Conservation (phyloP, 1,284 basidiomycete genomes). For the Bondarzewia mesenterica region DNA sequence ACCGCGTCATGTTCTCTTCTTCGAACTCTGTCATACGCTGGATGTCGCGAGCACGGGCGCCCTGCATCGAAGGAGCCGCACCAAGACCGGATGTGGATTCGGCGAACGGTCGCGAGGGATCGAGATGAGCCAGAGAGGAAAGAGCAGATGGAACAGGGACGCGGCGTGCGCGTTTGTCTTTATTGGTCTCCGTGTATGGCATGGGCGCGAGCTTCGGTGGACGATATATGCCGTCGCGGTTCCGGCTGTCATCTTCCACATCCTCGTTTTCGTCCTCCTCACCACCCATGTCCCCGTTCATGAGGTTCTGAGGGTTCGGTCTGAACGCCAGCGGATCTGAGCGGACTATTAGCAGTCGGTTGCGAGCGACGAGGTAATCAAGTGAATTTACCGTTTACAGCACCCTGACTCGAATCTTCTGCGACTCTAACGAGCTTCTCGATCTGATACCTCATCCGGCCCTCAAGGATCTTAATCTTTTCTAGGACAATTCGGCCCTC, state of each 20-base stretch:
- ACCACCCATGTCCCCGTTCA: constrained; percentile 31
- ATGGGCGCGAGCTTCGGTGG: constrained; percentile 91
- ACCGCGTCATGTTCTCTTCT: constrained; percentile 91
- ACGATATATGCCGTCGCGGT: constrained; percentile 65
- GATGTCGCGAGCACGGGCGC: constrained; percentile 70
- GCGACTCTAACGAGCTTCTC: constrained; percentile 84
- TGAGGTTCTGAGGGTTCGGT: constrained; percentile 74
- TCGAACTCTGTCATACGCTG: constrained; percentile 87
- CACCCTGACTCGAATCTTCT: constrained; percentile 41
- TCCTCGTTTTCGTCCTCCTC: constrained; percentile 26
- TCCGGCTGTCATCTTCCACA: constrained; percentile 24
- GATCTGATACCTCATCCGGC: constrained; percentile 89
- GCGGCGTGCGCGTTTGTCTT: constrained; percentile 34
- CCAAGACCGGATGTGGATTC: constrained; percentile 81
- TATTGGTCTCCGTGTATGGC: constrained; percentile 75
- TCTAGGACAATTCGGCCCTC: constrained; percentile 73
- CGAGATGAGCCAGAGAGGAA: constrained; percentile 55
- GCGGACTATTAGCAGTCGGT: constrained; percentile 3
- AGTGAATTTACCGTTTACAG: constrained; percentile 52
- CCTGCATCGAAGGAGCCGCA: constrained; percentile 46
- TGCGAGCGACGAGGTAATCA: constrained; percentile 2
- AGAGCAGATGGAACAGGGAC: constrained; percentile 64
- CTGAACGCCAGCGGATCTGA: constrained; percentile 86
- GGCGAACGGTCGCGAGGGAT: constrained; percentile 54
- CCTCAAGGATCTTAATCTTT: constrained; percentile 75